Percentiles rank a stretch among this genome's conserved stretches.
phyloP scores from a whole-genome alignment of 129 eudicot species.

The Artemisia annua region DNA sequence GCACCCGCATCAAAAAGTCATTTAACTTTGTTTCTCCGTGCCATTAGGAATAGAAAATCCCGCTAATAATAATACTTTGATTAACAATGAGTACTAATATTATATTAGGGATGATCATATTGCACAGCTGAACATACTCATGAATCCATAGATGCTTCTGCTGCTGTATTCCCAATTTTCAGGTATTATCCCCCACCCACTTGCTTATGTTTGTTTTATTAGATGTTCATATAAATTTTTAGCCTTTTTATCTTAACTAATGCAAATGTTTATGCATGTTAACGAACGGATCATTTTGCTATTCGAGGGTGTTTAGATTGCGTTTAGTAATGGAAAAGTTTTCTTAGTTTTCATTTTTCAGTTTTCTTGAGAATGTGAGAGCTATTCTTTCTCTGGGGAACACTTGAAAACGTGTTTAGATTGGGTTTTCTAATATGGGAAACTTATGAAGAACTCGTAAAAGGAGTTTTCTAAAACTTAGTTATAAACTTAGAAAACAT shows the following conservation, averaged over 20 bases:
- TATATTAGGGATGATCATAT: background rate
- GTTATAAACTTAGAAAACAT: no score
- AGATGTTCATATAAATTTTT: background rate
- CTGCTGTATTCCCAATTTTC: slow-evolving; percentile 19
- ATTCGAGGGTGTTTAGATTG: no score
- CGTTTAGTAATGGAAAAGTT: no score
- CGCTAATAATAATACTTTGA: no score
- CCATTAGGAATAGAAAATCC: background rate
- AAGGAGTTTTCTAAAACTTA: no score
- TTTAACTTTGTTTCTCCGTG: slow-evolving; percentile 11
- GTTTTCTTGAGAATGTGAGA: no score
- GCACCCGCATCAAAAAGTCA: slow-evolving; percentile 31
- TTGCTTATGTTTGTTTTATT: background rate
- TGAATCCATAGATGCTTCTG: slow-evolving; percentile 23
- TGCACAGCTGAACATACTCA: background rate
- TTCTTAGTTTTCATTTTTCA: no score
- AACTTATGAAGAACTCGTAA: no score
- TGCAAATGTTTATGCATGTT: slow-evolving; percentile 19
- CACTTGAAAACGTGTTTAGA: no score
- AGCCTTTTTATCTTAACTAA: background rate
- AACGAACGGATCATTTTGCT: background rate
- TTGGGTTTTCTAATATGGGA: no score
- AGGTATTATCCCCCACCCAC: slow-evolving; percentile 6
- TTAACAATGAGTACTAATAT: no score
- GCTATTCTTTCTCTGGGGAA: no score